Evolutionary conservation across 225 moss, liverwort and hornwort genomes (phyloP).

Genomic region (Marchantia paleacea): DNA sequence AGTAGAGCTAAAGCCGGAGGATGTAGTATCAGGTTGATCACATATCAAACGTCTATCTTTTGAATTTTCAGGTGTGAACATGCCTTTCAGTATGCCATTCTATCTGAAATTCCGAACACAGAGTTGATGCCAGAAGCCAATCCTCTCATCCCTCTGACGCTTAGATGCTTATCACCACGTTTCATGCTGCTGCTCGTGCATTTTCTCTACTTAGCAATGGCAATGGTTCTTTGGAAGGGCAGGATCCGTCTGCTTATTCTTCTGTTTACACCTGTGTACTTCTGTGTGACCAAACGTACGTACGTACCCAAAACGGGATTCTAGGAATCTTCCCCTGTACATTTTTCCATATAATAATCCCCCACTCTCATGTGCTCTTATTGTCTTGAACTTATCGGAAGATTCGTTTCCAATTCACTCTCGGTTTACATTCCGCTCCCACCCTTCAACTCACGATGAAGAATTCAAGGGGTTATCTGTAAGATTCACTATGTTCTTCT

Average conservation of each 20-base stretch:
- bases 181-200: not conserved
- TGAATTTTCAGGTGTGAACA: not conserved
- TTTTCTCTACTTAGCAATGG: not conserved
- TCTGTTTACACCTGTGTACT: not conserved
- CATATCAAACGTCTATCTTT: not conserved
- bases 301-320: not conserved
- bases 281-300: not conserved
- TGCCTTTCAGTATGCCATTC: not conserved
- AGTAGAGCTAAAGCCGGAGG: not conserved
- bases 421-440: too few species aligned
- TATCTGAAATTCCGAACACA: not conserved
- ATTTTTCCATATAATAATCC: not conserved
- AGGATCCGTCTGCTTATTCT: not conserved
- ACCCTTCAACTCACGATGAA: too few species aligned
- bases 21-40: not conserved
- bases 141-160: not conserved
- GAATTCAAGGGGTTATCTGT: too few species aligned
- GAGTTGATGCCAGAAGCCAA: not conserved
- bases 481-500: too few species aligned
- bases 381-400: not conserved
- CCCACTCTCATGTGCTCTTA: not conserved
- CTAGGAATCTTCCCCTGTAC: not conserved
- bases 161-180: not conserved
- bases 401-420: too few species aligned
- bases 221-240: not conserved